Base-by-base conservation (phyloP, 768 basidiomycete genomes). In the Russula abietina region DNA sequence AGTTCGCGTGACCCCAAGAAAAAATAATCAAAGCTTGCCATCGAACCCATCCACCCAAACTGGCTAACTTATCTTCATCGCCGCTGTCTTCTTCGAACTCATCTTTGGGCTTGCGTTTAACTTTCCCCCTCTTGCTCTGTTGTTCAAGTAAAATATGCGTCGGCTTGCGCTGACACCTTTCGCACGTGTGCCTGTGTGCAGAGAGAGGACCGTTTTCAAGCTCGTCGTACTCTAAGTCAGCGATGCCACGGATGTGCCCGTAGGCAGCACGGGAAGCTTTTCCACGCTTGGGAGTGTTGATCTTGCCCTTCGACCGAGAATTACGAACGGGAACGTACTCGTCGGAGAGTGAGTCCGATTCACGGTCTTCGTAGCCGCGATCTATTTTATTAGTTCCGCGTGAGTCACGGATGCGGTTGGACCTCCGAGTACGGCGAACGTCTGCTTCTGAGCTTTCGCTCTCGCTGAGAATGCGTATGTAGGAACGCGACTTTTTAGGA, bases 41-140 rank as follows among this genome's bases (percentile, higher is more conserved):
- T 74, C 83, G 80, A 65, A 93, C 83, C 91, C 91, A 94, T 30
- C 91, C 91, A 14, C 91, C 91, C 51, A 87, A 74, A 8, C 72
- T 70, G 14, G 65, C 73, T 11, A 84, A 73, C 53, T 74, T 76
- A 41, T 83, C 81, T 41, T 79, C 75, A 48, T 87, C 85, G 33
- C 83, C 79, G 22, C 81, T 83, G 49, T 79, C 77, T 55, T 83
- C 86, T 46, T 80, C 79, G 38, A 81, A 78, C 59, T 80, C 81
- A n/a, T 79, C 77, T 70, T 74, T 81, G 55, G 73, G 76, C 52
- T 74, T 78, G 62, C 68, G 73, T 61, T 68, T 62, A 36, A 72
- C 70, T 57, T 76, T 82, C 16, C 71, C 70, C 43, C 71, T 75
- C 56, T 73, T 75, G 46, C 68, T 71, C 55, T 71, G 72, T 52